Base-by-base conservation (phyloP, 1,284 basidiomycete genomes). In the Ganoderma lucidum region DNA sequence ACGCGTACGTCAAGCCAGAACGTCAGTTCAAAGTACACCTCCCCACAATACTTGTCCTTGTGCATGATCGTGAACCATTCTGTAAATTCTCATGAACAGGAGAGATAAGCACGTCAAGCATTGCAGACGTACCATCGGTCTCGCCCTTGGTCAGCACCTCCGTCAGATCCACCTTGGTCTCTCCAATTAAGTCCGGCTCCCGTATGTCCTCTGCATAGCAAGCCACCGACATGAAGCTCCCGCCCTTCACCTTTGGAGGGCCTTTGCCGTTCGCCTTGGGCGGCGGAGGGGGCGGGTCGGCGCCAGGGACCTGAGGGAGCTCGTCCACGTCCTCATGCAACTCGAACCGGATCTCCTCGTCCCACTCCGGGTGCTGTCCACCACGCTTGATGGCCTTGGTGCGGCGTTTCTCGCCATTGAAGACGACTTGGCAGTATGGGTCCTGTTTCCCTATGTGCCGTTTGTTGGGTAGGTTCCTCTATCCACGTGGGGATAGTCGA, bases 321-420 rank as follows among this genome's bases (percentile, higher is more conserved):
- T 89, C 85, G 75, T 92, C 91, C 65, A 93, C 89, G 28, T 87
- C 83, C 77, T 97, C 96, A 74, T 87, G 90, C 70, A 99, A 86
- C 41, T 93, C 92, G 81, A 99, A 99, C 59, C 98, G 93, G 74
- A 99, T 87, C 82, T 99, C 97, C 78, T 98, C 96, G 80, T 99
- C 98, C 97, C 98, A 99, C 80, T 96, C 94, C 9, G 97, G 98
- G 80, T 98, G 96, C 80, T 99, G 97, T 4, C 98, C 98, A 64
- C 98, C 97, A 48, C 96, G 93, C 79, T 96, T 97, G 81, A 99
- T 94, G 9, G 96, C 90, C 80, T 94, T 94, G 39, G 97, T 97
- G 63, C 93, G 88, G 66, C 91, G 89, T 77, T 91, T 96, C 81
- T 96, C 90, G 59, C 90, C 90, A 76, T 94, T 93, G 69, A 96